A percentile compares a stretch with the other conserved stretches of the same genome.
phyloP scores from a whole-genome alignment of 208 protist species.

The Borovskyia barvae region DNA sequence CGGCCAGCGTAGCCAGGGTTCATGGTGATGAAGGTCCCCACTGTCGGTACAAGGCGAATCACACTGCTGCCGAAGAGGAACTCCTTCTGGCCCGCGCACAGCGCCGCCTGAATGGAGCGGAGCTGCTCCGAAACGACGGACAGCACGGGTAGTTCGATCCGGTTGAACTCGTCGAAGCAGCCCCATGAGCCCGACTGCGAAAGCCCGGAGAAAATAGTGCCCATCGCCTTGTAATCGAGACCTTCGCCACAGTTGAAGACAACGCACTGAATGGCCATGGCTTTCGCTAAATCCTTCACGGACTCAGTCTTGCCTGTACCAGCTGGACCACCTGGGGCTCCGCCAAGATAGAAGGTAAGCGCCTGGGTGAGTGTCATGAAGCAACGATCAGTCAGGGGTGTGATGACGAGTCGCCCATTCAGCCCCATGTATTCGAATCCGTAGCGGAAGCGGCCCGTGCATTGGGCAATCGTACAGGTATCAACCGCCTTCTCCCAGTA shows the following conservation, averaged over 20 bases:
- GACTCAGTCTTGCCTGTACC: constrained; percentile 98
- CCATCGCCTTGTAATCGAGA: constrained; percentile 99
- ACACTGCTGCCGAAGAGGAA: constrained; percentile 92
- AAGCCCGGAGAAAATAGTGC: constrained; percentile 97
- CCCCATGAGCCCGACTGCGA: constrained; percentile 97
- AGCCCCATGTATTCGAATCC: constrained; percentile 99
- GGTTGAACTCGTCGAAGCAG: constrained; percentile 99
- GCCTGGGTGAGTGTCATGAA: constrained; percentile 99
- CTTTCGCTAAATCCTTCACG: constrained; percentile 98
- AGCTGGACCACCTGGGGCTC: constrained; percentile 94
- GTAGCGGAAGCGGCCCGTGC: constrained; percentile 96
- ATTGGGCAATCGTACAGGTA: constrained; percentile 96
- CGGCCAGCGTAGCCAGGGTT: constrained; percentile 99
- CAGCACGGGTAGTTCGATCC: constrained; percentile 98
- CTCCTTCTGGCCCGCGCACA: constrained; percentile 76
- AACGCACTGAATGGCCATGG: constrained; percentile 96
- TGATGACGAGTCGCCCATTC: constrained; percentile 99
- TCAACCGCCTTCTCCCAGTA: constrained; percentile 97
- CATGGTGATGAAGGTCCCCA: constrained; percentile 99
- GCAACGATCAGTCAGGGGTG: constrained; percentile 98
- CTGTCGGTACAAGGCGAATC: constrained; percentile 90
- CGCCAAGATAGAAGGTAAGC: constrained; percentile 96
- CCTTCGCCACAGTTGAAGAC: constrained; percentile 99
- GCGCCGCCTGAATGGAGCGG: constrained; percentile 95
- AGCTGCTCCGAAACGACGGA: constrained; percentile 98